phyloP scores from a whole-genome alignment of 1,284 basidiomycete species.

The Trametes pubescens region DNA sequence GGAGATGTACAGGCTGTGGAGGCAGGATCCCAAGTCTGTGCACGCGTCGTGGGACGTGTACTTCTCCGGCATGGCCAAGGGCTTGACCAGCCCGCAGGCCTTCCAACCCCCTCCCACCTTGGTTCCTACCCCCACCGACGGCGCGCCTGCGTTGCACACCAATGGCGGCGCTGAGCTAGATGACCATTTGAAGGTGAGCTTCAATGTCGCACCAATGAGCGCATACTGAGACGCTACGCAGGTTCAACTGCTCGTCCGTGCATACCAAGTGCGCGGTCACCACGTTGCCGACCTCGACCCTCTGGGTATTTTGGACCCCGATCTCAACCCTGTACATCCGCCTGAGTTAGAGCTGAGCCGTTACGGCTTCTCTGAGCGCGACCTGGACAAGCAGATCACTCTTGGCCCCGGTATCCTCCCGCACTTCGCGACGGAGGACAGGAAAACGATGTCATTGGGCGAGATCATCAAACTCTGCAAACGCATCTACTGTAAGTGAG shows the following conservation, averaged over 20 bases:
- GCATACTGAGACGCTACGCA: slow-evolving; percentile 43
- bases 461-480: slow-evolving; percentile 95
- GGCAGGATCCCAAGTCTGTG: slow-evolving; percentile 90
- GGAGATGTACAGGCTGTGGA: slow-evolving; percentile 95
- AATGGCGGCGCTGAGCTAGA: slow-evolving; percentile 81
- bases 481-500: slow-evolving; percentile 89
- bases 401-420: slow-evolving; percentile 97
- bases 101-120: slow-evolving; percentile 86
- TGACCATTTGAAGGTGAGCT: slow-evolving; percentile 90
- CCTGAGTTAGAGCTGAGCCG: slow-evolving; percentile 92
- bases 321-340: slow-evolving; percentile 79
- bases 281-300: slow-evolving; percentile 97
- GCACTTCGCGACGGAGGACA: slow-evolving; percentile 89
- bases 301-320: slow-evolving; percentile 90
- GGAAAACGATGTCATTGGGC: slow-evolving; percentile 87
- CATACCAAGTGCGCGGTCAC: slow-evolving; percentile 99
- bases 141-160: slow-evolving; percentile 84
- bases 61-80: slow-evolving; percentile 93
- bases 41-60: slow-evolving; percentile 97
- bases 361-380: slow-evolving; percentile 95
- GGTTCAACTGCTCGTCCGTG: slow-evolving; percentile 96
- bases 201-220: slow-evolving; percentile 12
- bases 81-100: slow-evolving; percentile 83
- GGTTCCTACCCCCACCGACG: slow-evolving; percentile 75
- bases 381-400: slow-evolving; percentile 93